Evolutionary conservation across 2,329 filamentous ascomycete genomes (phyloP).

Genomic region (Trichoderma semiorbis): DNA sequence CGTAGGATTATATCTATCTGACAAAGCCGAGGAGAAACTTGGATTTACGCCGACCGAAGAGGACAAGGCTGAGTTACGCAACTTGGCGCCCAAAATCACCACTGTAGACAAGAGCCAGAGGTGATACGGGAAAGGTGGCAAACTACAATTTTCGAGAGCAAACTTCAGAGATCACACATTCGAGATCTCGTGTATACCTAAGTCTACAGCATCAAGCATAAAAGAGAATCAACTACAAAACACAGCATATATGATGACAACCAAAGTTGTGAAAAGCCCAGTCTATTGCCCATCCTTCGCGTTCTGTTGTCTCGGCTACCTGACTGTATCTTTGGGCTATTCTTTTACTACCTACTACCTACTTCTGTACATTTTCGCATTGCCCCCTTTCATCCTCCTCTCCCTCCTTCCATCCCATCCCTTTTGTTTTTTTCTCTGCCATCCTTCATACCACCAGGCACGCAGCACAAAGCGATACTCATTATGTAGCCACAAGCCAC

Average conservation of each 20-base stretch:
- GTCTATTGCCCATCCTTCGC: neutral
- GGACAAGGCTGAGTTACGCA: conserved; percentile 65
- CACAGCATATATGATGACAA: neutral
- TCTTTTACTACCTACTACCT: neutral
- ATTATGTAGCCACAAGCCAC: conserved; percentile 36
- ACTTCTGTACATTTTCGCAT: conserved; percentile 6
- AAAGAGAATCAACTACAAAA: neutral
- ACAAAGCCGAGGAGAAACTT: conserved; percentile 68
- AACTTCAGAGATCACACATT: neutral
- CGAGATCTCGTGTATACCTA: neutral
- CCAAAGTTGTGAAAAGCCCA: neutral
- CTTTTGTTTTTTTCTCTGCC: conserved; percentile 8
- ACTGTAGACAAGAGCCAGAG: conserved; percentile 46
- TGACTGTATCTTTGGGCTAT: neutral
- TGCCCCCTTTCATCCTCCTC: conserved; percentile 6
- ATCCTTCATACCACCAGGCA: conserved; percentile 18
- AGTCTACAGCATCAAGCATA: neutral
- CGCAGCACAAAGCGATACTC: conserved; percentile 29
- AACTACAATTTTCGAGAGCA: neutral
- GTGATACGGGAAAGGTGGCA: neutral
- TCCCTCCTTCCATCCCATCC: conserved; percentile 7
- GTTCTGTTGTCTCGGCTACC: neutral
- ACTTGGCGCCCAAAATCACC: conserved; percentile 59
- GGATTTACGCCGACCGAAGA: conserved; percentile 69
- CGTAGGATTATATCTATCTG: conserved; percentile 69